Conservation (phyloP, 768 basidiomycete genomes). For the Pulveroboletus frians region DNA sequence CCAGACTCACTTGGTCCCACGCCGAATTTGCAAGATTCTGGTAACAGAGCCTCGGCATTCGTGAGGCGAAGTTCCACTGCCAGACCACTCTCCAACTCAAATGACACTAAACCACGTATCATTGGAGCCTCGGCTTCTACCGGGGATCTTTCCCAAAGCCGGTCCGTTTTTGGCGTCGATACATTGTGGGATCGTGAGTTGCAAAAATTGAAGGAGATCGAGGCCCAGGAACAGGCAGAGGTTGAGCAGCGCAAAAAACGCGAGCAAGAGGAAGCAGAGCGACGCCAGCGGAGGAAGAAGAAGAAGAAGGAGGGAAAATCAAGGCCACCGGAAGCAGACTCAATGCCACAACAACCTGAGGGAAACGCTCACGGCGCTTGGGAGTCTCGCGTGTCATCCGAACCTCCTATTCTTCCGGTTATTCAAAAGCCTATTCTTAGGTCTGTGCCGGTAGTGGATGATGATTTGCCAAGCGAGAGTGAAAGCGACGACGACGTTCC, state of each 20-base stretch:
- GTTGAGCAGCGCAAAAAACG: constrained; percentile 45
- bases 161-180: constrained; percentile 91
- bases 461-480: constrained; percentile 46
- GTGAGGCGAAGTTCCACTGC: constrained; percentile 48
- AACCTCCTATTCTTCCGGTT: constrained; percentile 30
- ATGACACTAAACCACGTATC: constrained; percentile 33
- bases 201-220: constrained; percentile 71
- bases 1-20: constrained; percentile 50
- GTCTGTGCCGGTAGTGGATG: constrained; percentile 28
- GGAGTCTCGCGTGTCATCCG: constrained; percentile 15
- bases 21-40: constrained; percentile 43
- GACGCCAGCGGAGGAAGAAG: constrained; percentile 25
- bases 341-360: constrained; percentile 22
- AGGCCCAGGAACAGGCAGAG: constrained; percentile 59
- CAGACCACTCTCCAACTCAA: constrained; percentile 67
- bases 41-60: constrained; percentile 40
- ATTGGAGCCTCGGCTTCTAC: constrained; percentile 30
- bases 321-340: constrained; percentile 42
- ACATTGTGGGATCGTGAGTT: constrained; percentile 90
- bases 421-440: constrained; percentile 32
- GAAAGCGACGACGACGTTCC: constrained; percentile 36
- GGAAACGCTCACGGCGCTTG: constrained; percentile 31
- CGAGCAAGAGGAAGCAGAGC: constrained; percentile 44
- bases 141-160: constrained; percentile 39
- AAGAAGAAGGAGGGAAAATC: constrained; percentile 35